Evolutionary conservation across 345 rosid species (phyloP).

Genomic region (Syzygium oleosum): DNA sequence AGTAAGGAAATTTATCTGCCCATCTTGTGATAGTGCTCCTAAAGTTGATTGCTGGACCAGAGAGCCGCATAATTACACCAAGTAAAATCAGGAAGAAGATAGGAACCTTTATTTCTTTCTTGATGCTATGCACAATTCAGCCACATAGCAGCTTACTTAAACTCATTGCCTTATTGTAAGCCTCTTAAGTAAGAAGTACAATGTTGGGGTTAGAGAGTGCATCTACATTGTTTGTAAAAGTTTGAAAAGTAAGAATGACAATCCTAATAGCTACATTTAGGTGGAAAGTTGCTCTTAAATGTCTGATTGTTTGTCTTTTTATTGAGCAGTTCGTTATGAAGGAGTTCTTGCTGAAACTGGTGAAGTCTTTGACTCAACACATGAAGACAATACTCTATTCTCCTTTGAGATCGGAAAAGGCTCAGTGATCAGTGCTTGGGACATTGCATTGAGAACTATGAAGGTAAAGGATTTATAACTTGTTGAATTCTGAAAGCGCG

Average conservation of each 20-base stretch:
- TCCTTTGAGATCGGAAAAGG: constrained; percentile 88
- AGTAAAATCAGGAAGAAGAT: background rate
- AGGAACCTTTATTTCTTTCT: background rate
- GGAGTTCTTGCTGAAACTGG: constrained; percentile 76
- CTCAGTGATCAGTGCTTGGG: constrained; percentile 84
- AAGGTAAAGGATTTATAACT: constrained; percentile 35
- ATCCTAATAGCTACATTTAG: background rate
- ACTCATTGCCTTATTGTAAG: background rate
- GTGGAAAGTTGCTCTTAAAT: background rate
- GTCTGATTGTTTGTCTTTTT: background rate
- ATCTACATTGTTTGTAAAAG: background rate
- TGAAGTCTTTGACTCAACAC: constrained; percentile 84
- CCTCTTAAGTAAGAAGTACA: background rate
- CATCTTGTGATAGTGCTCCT: background rate
- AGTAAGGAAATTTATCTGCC: background rate
- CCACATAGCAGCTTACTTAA: background rate
- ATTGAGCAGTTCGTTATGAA: constrained; percentile 75
- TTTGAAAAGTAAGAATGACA: background rate
- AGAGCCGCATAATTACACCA: background rate
- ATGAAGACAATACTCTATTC: constrained; percentile 75
- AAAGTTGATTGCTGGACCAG: background rate
- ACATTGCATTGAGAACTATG: constrained; percentile 75
- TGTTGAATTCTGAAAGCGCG: background rate
- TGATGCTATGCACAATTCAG: background rate
- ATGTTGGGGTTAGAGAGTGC: background rate